Evolutionary conservation across 2,329 filamentous ascomycete genomes (phyloP).

Genomic region (Diaporthe humulicola): DNA sequence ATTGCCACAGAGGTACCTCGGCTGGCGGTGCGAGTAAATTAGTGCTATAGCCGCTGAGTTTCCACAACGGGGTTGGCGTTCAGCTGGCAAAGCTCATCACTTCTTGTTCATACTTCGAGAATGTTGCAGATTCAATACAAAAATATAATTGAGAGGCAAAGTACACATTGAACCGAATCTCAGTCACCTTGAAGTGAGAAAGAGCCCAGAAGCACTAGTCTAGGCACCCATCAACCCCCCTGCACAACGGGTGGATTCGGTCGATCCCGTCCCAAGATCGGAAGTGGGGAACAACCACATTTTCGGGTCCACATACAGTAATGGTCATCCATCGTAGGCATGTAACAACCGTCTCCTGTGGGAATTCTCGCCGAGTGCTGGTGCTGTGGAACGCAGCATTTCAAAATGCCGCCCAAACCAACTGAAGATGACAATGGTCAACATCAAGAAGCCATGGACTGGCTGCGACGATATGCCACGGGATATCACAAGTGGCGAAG

Average conservation of each 20-base stretch:
- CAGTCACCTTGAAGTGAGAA: not conserved
- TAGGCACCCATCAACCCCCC: not conserved
- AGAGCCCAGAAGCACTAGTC: not conserved
- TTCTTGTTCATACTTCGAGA: not conserved
- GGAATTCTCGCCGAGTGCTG: no score
- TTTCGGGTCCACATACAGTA: not conserved
- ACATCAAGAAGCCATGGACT: not conserved
- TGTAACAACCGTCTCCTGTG: not conserved
- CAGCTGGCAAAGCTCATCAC: not conserved
- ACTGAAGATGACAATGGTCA: not conserved
- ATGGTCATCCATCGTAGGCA: not conserved
- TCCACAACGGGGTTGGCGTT: not conserved
- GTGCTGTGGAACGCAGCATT: not conserved
- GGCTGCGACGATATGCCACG: conserved; percentile 33
- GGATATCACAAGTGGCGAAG: conserved; percentile 36
- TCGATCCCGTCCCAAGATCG: not conserved
- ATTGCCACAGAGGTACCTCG: not conserved
- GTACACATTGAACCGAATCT: not conserved
- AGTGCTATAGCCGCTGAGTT: not conserved
- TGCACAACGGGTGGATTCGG: not conserved
- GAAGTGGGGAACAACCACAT: not conserved
- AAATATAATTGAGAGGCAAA: not conserved
- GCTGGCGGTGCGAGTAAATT: not conserved
- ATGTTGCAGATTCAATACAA: not conserved
- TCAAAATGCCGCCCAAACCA: not conserved